Conservation (phyloP, 2,329 filamentous ascomycete species). For the Davidsoniella australis region DNA sequence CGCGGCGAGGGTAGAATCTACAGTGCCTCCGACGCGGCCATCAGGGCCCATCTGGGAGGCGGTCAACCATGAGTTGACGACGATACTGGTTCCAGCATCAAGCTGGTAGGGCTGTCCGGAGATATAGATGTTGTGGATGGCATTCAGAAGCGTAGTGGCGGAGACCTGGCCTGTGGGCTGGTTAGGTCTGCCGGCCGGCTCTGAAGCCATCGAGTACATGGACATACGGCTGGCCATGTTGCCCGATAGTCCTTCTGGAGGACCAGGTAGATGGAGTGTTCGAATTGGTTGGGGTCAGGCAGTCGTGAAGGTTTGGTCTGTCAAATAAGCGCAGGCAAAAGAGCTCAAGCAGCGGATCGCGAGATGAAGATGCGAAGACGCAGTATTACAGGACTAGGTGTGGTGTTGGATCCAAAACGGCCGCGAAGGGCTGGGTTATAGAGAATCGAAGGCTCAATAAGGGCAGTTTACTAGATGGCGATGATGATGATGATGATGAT, state of each 20-base stretch:
- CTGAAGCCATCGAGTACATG: conserved; percentile 50
- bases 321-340: not conserved
- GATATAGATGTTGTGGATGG: conserved; percentile 76
- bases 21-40: conserved; percentile 54
- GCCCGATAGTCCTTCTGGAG: conserved; percentile 5
- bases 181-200: conserved; percentile 37
- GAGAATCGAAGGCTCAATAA: not conserved
- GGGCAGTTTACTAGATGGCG: not conserved
- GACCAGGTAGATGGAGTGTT: not conserved
- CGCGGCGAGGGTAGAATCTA: conserved; percentile 61
- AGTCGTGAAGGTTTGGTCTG: not conserved
- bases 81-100: conserved; percentile 77
- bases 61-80: conserved; percentile 91
- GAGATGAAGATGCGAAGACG: not conserved
- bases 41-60: conserved; percentile 53
- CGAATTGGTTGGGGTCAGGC: not conserved
- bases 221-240: conserved; percentile 48
- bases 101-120: conserved; percentile 68
- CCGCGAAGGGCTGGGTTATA: too few relatives aligned
- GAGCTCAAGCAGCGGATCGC: not conserved
- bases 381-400: too few relatives aligned
- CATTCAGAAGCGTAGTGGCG: conserved; percentile 81
- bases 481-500: too few relatives aligned
- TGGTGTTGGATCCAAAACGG: too few relatives aligned
- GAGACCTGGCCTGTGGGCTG: conserved; percentile 57